phyloP scores from a whole-genome alignment of 1,284 basidiomycete genomes.

The Trichosporon ovoides region DNA sequence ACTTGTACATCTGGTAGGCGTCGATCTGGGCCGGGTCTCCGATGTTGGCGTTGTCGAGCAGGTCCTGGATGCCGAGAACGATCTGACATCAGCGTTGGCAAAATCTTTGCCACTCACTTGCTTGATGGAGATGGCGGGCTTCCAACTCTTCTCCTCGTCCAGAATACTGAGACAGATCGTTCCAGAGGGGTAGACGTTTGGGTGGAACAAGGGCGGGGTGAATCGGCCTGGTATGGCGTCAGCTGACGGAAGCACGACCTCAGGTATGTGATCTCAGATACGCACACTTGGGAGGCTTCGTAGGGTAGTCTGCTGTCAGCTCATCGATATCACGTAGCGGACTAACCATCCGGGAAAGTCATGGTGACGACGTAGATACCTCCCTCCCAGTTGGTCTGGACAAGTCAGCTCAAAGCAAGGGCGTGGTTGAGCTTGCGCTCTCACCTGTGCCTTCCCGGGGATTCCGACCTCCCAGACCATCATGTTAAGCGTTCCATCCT shows the following conservation, averaged over 20 bases:
- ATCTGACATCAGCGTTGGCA: conserved; percentile 57
- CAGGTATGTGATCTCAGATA: not conserved
- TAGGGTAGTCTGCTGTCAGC: conserved; percentile 45
- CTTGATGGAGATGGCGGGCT: conserved; percentile 97
- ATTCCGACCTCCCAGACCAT: conserved; percentile 98
- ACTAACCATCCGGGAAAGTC: conserved; percentile 86
- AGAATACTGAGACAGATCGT: conserved; percentile 97
- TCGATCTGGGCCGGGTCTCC: conserved; percentile 94
- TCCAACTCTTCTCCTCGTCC: conserved; percentile 99
- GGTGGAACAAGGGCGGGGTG: conserved; percentile 90
- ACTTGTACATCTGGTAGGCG: conserved; percentile 98
- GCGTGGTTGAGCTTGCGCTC: conserved; percentile 37
- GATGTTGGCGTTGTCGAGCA: conserved; percentile 89
- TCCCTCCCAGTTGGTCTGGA: conserved; percentile 91
- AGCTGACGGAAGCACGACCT: not conserved
- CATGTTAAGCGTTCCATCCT: conserved; percentile 91
- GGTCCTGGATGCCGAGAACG: conserved; percentile 87
- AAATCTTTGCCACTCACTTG: conserved; percentile 58
- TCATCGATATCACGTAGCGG: conserved; percentile 33
- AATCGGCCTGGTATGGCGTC: conserved; percentile 72
- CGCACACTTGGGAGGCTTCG: conserved; percentile 49
- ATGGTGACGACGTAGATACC: conserved; percentile 90
- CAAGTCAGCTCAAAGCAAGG: conserved; percentile 22
- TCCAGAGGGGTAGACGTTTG: conserved; percentile 97
- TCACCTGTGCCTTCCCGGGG: conserved; percentile 73